A percentile compares a stretch with the other conserved stretches of the same genome.
These are phyloP conservation scores for Potentilla sterilis DNA, from an alignment of 306 rosid species.

Conservation along the genomic window DNA sequence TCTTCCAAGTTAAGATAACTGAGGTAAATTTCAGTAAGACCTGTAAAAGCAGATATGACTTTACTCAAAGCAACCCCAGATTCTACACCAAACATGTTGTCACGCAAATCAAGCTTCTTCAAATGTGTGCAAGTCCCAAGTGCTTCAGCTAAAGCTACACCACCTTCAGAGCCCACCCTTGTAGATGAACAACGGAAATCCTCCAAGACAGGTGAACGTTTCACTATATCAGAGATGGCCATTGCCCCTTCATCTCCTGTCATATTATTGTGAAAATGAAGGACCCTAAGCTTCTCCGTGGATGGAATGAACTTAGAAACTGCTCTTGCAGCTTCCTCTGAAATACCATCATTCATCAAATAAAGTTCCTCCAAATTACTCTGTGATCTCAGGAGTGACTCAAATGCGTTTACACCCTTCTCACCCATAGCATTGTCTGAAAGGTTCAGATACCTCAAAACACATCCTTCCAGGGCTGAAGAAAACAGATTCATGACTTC, in stretches of 20 bases:
- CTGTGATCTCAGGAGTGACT: slow-evolving; percentile 64
- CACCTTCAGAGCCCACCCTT: slow-evolving; percentile 79
- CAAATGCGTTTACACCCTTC: slow-evolving; percentile 80
- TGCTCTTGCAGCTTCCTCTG: slow-evolving; percentile 93
- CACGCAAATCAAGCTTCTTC: slow-evolving; percentile 83
- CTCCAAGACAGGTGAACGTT: slow-evolving; percentile 58
- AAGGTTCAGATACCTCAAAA: slow-evolving; percentile 58
- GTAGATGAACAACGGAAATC: slow-evolving; percentile 90
- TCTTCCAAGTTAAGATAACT: slow-evolving; percentile 87
- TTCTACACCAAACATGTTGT: slow-evolving; percentile 88
- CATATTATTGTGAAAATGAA: slow-evolving; percentile 83
- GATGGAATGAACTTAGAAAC: slow-evolving; percentile 82
- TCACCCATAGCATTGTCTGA: slow-evolving; percentile 89
- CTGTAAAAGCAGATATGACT: slow-evolving; percentile 48
- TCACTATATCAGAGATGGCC: slow-evolving; percentile 63
- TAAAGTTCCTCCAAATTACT: slow-evolving; percentile 74
- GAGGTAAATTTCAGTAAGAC: slow-evolving; percentile 67
- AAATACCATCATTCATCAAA: slow-evolving; percentile 89
- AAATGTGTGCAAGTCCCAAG: slow-evolving; percentile 60
- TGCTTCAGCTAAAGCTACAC: slow-evolving; percentile 73
- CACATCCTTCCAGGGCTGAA: slow-evolving; percentile 69
- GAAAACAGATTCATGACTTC: slow-evolving; percentile 79
- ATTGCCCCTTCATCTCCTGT: slow-evolving; percentile 69
- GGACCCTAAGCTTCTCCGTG: slow-evolving; percentile 72
- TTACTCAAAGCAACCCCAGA: slow-evolving; percentile 77